Percentiles rank a stretch among this genome's conserved stretches.
Evolutionary conservation across 2,329 filamentous ascomycete genomes (phyloP).

Genomic region (Fusarium sp.): DNA sequence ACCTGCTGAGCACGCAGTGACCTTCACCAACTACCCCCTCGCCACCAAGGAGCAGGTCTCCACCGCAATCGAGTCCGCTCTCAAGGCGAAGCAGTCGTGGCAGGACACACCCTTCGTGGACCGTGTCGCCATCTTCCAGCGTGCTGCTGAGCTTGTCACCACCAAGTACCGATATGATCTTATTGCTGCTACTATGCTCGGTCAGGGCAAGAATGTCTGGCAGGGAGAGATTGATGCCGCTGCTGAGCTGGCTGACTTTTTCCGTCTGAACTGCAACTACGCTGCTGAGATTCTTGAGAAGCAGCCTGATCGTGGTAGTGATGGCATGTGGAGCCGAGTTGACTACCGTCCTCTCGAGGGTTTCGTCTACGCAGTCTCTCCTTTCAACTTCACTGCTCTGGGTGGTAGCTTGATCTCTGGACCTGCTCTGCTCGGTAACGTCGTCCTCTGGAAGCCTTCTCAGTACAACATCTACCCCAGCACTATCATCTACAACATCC

Average conservation of each 20-base stretch:
- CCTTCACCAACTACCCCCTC: slow-evolving; percentile 52
- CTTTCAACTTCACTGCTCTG: slow-evolving; percentile 98
- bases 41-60: slow-evolving; percentile 49
- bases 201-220: slow-evolving; percentile 98
- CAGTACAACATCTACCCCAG: slow-evolving; percentile 87
- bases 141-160: slow-evolving; percentile 89
- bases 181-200: slow-evolving; percentile 95
- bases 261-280: slow-evolving; percentile 93
- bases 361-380: slow-evolving; percentile 93
- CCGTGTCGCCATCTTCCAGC: slow-evolving; percentile 92
- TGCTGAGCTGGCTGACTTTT: slow-evolving; percentile 90
- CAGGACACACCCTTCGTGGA: slow-evolving; percentile 89
- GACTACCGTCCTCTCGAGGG: slow-evolving; percentile 94
- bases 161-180: slow-evolving; percentile 96
- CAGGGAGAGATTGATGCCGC: slow-evolving; percentile 97
- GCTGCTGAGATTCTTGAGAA: slow-evolving; percentile 64
- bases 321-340: slow-evolving; percentile 69
- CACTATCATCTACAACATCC: slow-evolving; percentile 89
- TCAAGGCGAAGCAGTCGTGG: slow-evolving; percentile 86
- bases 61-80: slow-evolving; percentile 81
- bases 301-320: slow-evolving; percentile 50
- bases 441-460: slow-evolving; percentile 95
- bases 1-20: slow-evolving; percentile 50
- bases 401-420: slow-evolving; percentile 85
- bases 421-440: slow-evolving; percentile 91